Base-by-base conservation (phyloP, 73 alveolate genomes). In the Stentor roeselii region DNA sequence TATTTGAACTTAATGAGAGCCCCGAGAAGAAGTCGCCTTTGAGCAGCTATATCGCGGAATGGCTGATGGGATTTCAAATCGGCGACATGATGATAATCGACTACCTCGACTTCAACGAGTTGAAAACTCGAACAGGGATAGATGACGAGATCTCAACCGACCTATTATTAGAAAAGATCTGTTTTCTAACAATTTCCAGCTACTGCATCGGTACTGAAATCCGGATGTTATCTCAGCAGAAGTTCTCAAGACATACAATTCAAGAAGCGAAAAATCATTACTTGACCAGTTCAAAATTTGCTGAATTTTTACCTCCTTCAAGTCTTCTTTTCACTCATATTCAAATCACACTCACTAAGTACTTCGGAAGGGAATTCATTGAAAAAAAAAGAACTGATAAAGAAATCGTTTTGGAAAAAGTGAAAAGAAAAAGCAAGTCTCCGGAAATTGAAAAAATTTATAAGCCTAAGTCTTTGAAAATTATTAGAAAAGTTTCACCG, bases 41-140 rank as follows among this genome's bases (percentile, higher is more conserved):
- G 21, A 50, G 21, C 67, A 50, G 30, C 21, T 50, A 50, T 50
- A 50, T 21, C 6, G 67, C 67, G 6, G 67, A 50, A 50, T 50
- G 67, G 67, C 67, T 50, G 6, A 50, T 50, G 67, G 67, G 67
- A 11, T 50, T 50, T 50, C 67, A 67, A 21, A 67, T 67, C 34
- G 80, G 80, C 11, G 80, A 67, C 42, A 67, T 67, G 80, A 67
- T 67, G 80, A 32, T 32, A 30, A 67, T 67, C 41, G 41, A 67
- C 27, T 32, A 21, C 27, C 41, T 67, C 14, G n/a, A 21, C 34
- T 21, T 67, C 37, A 21, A 21, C 11, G 80, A 67, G 41, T 40
- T 67, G 21, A 67, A 67, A 67, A 30, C 80, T 32, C 21, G 42
- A 21, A 21, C 37, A 11, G 80, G 80, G 21, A 32, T 67, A 1